A percentile compares a stretch with the other conserved stretches of the same genome.
Evolutionary conservation across 164 flowering plant species (phyloP).

Genomic region (Macadamia tetraphylla): DNA sequence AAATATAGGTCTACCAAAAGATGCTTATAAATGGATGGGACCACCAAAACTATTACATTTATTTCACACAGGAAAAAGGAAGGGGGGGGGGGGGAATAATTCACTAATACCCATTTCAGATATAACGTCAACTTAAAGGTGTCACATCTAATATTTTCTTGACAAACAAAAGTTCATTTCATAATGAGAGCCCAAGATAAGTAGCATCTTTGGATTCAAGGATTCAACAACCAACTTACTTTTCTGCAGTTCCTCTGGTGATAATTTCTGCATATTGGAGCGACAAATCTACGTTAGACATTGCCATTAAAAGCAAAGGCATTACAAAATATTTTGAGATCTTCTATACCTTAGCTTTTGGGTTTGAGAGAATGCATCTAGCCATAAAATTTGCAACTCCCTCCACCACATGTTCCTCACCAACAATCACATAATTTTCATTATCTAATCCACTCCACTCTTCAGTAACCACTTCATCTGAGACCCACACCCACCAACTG

Average conservation of each 20-base stretch:
- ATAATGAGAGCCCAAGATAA: too few species aligned
- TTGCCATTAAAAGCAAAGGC: background rate
- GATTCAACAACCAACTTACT: slow-evolving; percentile 34
- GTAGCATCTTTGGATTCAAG: background rate
- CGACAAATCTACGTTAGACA: slow-evolving; percentile 16
- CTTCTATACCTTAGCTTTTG: slow-evolving; percentile 58
- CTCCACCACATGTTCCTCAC: slow-evolving; percentile 85
- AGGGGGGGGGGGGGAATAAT: too few species aligned
- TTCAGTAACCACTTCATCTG: slow-evolving; percentile 77
- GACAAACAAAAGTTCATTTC: too few species aligned
- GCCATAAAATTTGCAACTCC: slow-evolving; percentile 94
- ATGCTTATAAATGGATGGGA: too few species aligned
- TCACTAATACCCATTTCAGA: background rate
- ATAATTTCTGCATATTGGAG: slow-evolving; percentile 50
- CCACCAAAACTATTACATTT: background rate
- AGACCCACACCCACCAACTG: slow-evolving; percentile 97
- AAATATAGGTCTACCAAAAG: too few species aligned
- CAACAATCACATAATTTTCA: slow-evolving; percentile 67
- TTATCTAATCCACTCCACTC: slow-evolving; percentile 82
- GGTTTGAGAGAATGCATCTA: slow-evolving; percentile 75
- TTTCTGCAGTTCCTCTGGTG: slow-evolving; percentile 79
- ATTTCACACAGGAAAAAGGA: too few species aligned
- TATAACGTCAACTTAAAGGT: too few species aligned
- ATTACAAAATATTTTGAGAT: background rate
- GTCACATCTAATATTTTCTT: too few species aligned